Conservation (phyloP, 1,284 basidiomycete species). For the Puccinia brachypodii region DNA sequence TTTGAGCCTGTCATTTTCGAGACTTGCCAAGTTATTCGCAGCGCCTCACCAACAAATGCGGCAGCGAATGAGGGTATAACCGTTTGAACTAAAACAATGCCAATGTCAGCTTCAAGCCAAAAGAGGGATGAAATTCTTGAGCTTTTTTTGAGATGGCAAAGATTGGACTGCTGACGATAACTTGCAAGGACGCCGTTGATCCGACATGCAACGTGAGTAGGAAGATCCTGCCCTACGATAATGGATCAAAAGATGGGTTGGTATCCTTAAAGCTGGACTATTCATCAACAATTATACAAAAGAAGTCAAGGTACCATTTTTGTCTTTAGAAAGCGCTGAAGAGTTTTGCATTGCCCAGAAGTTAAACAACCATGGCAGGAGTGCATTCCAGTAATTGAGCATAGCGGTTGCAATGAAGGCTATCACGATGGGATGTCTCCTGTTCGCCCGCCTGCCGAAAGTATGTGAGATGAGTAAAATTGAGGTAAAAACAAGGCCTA, state of each 20-base stretch:
- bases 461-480: constrained; percentile 18
- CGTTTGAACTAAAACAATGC: not conserved
- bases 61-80: constrained; percentile 37
- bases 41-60: constrained; percentile 27
- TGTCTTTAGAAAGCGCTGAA: not conserved
- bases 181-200: constrained; percentile 27
- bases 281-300: not conserved
- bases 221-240: not conserved
- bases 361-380: constrained; percentile 30
- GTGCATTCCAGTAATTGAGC: constrained; percentile 27
- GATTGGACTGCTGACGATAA: constrained; percentile 21
- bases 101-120: not conserved
- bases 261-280: not conserved
- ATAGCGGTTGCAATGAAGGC: constrained; percentile 20
- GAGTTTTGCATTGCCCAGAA: not conserved
- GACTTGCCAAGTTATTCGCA: constrained; percentile 28
- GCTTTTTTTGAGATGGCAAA: not conserved
- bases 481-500: constrained; percentile 28
- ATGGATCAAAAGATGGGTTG: not conserved
- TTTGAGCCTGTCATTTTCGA: not conserved
- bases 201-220: constrained; percentile 12
- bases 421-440: constrained; percentile 27
- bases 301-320: not conserved
- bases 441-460: constrained; percentile 14
- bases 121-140: not conserved